phyloP scores from a whole-genome alignment of 1,284 basidiomycete species.

The Leccinum subatratum region DNA sequence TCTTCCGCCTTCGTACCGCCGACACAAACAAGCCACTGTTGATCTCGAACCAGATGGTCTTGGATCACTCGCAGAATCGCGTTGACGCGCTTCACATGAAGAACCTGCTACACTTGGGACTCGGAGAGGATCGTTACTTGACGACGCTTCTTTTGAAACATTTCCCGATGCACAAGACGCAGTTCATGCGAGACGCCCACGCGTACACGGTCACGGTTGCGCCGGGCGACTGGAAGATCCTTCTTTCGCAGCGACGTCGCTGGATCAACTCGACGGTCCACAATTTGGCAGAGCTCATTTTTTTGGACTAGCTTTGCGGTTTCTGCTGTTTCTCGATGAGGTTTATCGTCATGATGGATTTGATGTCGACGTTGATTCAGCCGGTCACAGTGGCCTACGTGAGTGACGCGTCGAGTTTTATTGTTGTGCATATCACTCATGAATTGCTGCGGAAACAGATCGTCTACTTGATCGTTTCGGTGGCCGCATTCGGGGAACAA shows the following conservation, averaged over 20 bases:
- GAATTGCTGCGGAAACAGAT: slow-evolving; percentile 48
- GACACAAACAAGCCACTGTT: slow-evolving; percentile 88
- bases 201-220: slow-evolving; percentile 91
- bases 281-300: slow-evolving; percentile 90
- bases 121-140: slow-evolving; percentile 88
- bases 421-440: slow-evolving; percentile 12
- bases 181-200: slow-evolving; percentile 90
- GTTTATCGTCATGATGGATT: slow-evolving; percentile 95
- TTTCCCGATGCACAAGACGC: slow-evolving; percentile 89
- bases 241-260: slow-evolving; percentile 94
- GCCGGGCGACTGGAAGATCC: slow-evolving; percentile 88
- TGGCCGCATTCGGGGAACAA: slow-evolving; percentile 56
- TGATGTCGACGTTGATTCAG: slow-evolving; percentile 80
- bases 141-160: slow-evolving; percentile 94
- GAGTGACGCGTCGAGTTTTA: slow-evolving; percentile 35
- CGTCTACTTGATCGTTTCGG: slow-evolving; percentile 79
- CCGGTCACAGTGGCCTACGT: slow-evolving; percentile 95
- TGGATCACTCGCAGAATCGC: slow-evolving; percentile 92
- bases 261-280: slow-evolving; percentile 99
- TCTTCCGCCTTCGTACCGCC: slow-evolving; percentile 89
- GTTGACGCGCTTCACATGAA: slow-evolving; percentile 98
- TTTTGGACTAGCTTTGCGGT: slow-evolving; percentile 90
- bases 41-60: slow-evolving; percentile 84
- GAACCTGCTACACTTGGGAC: slow-evolving; percentile 89
- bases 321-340: slow-evolving; percentile 99